Conservation (phyloP, 768 basidiomycete genomes). For the Termitomyces sp. region DNA sequence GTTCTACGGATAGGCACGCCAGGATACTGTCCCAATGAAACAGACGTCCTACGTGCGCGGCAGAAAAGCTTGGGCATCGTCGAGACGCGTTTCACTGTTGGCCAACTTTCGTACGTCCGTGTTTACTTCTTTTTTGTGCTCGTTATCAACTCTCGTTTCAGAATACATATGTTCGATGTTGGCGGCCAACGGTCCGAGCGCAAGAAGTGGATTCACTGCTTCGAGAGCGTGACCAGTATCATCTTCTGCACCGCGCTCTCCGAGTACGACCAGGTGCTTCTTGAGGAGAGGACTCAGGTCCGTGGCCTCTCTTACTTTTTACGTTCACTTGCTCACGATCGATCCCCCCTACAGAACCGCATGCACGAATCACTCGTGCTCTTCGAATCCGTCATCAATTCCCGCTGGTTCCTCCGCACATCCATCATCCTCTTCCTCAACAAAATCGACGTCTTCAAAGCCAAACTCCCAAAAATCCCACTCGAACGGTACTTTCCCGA, state of each 20-base stretch:
- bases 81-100: constrained; percentile 81
- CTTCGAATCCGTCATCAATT: constrained; percentile 84
- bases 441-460: constrained; percentile 92
- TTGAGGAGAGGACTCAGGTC: constrained; percentile 68
- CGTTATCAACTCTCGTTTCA: constrained; percentile 22
- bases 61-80: constrained; percentile 88
- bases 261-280: constrained; percentile 73
- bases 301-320: constrained; percentile 28
- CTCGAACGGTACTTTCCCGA: constrained; percentile 80
- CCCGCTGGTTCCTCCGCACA: constrained; percentile 89
- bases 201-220: constrained; percentile 77
- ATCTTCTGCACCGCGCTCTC: constrained; percentile 66
- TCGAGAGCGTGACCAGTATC: constrained; percentile 38
- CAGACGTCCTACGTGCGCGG: constrained; percentile 84
- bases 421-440: constrained; percentile 92
- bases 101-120: constrained; percentile 50
- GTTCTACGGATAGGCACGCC: constrained; percentile 79
- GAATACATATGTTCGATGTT: constrained; percentile 74
- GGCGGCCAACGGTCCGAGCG: constrained; percentile 79
- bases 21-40: constrained; percentile 82
- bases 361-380: constrained; percentile 92
- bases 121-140: not conserved
- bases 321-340: not conserved
- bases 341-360: constrained; percentile 60
- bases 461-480: constrained; percentile 80